A percentile compares a stretch with the other conserved stretches of the same genome.
phyloP scores from a whole-genome alignment of 225 moss, liverwort and hornwort species.

The Marchantia polymorpha region DNA sequence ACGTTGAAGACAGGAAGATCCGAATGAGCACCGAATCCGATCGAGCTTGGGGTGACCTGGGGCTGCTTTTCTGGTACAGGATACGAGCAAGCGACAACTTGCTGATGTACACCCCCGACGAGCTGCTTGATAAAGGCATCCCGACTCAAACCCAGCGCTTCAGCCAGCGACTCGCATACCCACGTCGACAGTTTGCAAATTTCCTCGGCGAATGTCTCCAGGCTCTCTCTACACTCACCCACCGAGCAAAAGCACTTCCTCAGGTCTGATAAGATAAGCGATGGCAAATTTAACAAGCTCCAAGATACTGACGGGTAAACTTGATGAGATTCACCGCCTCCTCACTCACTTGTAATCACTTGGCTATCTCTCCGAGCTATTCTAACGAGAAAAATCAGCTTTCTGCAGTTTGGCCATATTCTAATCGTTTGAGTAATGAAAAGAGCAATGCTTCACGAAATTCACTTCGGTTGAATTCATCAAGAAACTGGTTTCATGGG shows the following conservation, averaged over 20 bases:
- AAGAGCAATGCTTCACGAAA: too few relatives aligned
- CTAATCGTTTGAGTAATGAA: too few relatives aligned
- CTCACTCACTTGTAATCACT: too few relatives aligned
- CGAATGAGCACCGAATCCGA: constrained; percentile 22
- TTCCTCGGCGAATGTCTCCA: constrained; percentile 9
- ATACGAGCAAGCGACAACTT: constrained; percentile 4
- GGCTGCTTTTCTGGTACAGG: not conserved
- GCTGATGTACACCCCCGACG: constrained; percentile 1
- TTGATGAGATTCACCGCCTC: too few relatives aligned
- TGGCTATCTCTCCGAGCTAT: too few relatives aligned
- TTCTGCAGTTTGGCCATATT: too few relatives aligned
- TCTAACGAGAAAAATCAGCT: too few relatives aligned
- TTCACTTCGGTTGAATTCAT: too few relatives aligned
- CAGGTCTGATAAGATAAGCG: too few relatives aligned
- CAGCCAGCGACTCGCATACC: constrained; percentile 20
- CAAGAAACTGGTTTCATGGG: too few relatives aligned
- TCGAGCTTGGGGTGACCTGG: not conserved
- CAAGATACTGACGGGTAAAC: too few relatives aligned
- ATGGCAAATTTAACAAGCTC: too few relatives aligned
- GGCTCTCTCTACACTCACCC: not conserved
- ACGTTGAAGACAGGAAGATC: constrained; percentile 13
- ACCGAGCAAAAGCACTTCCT: not conserved
- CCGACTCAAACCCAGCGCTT: constrained; percentile 16
- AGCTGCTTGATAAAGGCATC: constrained; percentile 18
- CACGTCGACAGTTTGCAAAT: constrained; percentile 1